A percentile compares a stretch with the other conserved stretches of the same genome.
Evolutionary conservation across 2,329 filamentous ascomycete genomes (phyloP).

Genomic region (Clarireedia hainanense): DNA sequence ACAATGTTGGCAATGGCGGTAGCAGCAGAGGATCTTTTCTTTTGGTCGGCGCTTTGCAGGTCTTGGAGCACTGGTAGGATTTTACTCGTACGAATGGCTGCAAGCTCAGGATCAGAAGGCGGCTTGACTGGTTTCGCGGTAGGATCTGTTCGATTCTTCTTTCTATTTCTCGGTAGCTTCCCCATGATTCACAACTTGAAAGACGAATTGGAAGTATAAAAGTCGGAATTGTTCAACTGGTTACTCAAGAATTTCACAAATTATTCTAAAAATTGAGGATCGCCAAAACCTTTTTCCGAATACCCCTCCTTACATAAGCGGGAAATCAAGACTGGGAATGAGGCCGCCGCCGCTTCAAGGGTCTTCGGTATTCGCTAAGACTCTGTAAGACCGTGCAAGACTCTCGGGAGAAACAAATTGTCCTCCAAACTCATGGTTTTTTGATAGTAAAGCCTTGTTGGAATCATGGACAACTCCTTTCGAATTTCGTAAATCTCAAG

Average conservation of each 20-base stretch:
- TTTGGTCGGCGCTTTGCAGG: conserved; percentile 50
- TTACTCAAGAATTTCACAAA: not conserved
- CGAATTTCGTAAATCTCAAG: no score
- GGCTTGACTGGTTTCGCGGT: conserved; percentile 51
- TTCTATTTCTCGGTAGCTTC: conserved; percentile 49
- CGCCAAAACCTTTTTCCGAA: not conserved
- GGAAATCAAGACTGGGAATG: no score
- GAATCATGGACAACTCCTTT: no score
- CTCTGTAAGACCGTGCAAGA: no score
- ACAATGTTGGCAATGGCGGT: conserved; percentile 54
- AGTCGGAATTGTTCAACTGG: not conserved
- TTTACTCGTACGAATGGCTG: conserved; percentile 52
- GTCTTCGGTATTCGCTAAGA: no score
- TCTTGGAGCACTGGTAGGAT: conserved; percentile 56
- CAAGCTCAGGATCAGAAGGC: conserved; percentile 55
- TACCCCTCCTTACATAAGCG: not conserved
- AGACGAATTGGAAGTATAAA: not conserved
- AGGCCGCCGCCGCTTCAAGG: no score
- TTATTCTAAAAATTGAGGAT: not conserved
- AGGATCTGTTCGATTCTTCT: conserved; percentile 45
- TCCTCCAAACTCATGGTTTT: no score
- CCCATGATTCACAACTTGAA: conserved; percentile 38
- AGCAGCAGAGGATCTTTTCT: conserved; percentile 51
- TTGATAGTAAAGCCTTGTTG: no score
- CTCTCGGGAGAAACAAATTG: no score